Conservation (phyloP, 2,329 filamentous ascomycete species). For the Aspergillus thermomutatus region DNA sequence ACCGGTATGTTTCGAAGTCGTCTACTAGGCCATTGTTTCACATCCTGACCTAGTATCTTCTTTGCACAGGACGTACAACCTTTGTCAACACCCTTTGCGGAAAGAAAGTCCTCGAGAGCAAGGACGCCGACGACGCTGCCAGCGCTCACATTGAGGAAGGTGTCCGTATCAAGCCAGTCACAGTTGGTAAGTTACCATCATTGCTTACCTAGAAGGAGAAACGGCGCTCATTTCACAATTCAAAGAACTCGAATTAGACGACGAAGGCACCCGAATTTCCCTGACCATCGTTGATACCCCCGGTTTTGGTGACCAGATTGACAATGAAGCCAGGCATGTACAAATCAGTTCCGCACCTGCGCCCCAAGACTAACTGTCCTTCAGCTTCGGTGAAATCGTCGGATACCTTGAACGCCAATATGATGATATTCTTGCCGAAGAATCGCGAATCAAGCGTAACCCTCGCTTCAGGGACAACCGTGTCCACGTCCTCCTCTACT, state of each 20-base stretch:
- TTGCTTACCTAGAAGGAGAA: constrained; percentile 7
- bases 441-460: constrained; percentile 99
- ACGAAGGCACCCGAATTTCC: constrained; percentile 97
- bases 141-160: constrained; percentile 92
- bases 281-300: constrained; percentile 98
- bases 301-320: constrained; percentile 97
- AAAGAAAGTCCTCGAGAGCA: constrained; percentile 84
- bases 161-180: constrained; percentile 97
- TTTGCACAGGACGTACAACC: constrained; percentile 76
- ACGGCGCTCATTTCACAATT: constrained; percentile 28
- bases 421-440: constrained; percentile 97
- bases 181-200: constrained; percentile 70
- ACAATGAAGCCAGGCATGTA: constrained; percentile 91
- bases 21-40: constrained; percentile 5
- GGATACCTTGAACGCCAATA: constrained; percentile 99
- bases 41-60: constrained; percentile 12
- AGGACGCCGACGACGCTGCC: constrained; percentile 86
- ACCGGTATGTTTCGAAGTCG: constrained; percentile 66
- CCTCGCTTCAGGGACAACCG: constrained; percentile 98
- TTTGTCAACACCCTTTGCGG: constrained; percentile 99
- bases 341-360: constrained; percentile 4
- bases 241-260: constrained; percentile 87
- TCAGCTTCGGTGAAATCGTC: constrained; percentile 93
- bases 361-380: constrained; percentile 22
- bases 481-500: constrained; percentile 97